Conservation (phyloP, 257 asterid species). For the Sherardia arvensis region DNA sequence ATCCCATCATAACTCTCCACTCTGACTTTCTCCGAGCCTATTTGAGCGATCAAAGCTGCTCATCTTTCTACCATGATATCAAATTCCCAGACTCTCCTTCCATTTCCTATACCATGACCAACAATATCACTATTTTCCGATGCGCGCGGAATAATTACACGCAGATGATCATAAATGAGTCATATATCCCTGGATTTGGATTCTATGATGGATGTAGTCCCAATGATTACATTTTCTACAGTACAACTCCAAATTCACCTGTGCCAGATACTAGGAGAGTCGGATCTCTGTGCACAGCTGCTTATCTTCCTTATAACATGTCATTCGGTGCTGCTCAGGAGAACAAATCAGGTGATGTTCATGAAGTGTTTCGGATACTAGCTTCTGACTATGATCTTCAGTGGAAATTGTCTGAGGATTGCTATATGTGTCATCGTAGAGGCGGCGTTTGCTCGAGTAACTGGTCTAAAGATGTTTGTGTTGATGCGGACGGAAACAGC, state of each 20-base stretch:
- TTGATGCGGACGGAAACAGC: neutral
- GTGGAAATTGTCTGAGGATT: neutral
- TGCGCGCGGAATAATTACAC: neutral
- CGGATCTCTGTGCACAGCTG: neutral
- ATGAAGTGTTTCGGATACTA: neutral
- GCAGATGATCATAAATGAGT: too few species aligned
- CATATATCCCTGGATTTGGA: neutral
- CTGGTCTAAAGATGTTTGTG: neutral
- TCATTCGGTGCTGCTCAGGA: neutral
- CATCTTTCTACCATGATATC: neutral
- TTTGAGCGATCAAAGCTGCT: neutral
- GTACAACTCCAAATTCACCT: neutral
- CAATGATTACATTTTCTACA: neutral
- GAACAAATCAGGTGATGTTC: neutral
- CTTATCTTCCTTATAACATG: constrained; percentile 11
- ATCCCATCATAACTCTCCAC: neutral
- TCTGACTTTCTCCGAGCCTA: neutral
- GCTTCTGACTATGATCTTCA: constrained; percentile 8
- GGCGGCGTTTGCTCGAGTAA: neutral
- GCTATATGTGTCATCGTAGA: neutral
- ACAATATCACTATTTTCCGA: constrained; percentile 16
- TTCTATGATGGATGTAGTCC: neutral
- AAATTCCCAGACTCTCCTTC: constrained; percentile 5
- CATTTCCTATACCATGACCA: constrained; percentile 7
- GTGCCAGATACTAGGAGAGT: neutral